phyloP scores from a whole-genome alignment of 495 filamentous ascomycete genomes.

The Penicillium waksmanii region DNA sequence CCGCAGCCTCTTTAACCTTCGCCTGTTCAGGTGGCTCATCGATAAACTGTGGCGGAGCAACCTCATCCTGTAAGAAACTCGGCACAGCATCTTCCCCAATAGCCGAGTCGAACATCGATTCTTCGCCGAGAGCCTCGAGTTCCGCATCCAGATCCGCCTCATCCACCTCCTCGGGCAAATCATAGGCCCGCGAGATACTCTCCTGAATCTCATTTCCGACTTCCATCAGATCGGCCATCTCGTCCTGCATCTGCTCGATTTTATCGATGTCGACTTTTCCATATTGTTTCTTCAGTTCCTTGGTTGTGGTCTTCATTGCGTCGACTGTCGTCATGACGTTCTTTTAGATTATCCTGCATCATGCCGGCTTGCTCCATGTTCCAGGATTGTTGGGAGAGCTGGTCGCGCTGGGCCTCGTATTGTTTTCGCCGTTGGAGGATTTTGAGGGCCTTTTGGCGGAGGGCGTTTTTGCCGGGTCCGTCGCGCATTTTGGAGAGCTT shows the following conservation, averaged over 20 bases:
- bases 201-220: constrained; percentile 99
- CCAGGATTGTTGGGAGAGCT: constrained; percentile 94
- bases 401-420: constrained; percentile 93
- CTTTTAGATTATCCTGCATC: constrained; percentile 99
- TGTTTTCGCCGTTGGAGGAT: constrained; percentile 94
- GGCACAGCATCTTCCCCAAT: constrained; percentile 69
- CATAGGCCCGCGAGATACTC: constrained; percentile 89
- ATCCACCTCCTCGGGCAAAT: constrained; percentile 96
- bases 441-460: constrained; percentile 94
- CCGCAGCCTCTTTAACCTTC: constrained; percentile 76
- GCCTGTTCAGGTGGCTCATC: constrained; percentile 72
- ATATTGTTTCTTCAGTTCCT: constrained; percentile 91
- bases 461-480: constrained; percentile 88
- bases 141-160: constrained; percentile 97
- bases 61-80: constrained; percentile 85
- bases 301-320: constrained; percentile 95
- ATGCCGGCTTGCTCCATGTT: constrained; percentile 99
- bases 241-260: constrained; percentile 97
- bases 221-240: constrained; percentile 98
- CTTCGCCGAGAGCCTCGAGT: constrained; percentile 89
- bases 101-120: constrained; percentile 73
- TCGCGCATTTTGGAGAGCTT: constrained; percentile 94
- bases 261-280: constrained; percentile 96
- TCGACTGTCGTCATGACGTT: constrained; percentile 99
- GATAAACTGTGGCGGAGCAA: constrained; percentile 80